These are phyloP conservation scores for Diaporthe citrichinensis DNA, from an alignment of 2,329 filamentous ascomycete species.

Conservation along the genomic window DNA sequence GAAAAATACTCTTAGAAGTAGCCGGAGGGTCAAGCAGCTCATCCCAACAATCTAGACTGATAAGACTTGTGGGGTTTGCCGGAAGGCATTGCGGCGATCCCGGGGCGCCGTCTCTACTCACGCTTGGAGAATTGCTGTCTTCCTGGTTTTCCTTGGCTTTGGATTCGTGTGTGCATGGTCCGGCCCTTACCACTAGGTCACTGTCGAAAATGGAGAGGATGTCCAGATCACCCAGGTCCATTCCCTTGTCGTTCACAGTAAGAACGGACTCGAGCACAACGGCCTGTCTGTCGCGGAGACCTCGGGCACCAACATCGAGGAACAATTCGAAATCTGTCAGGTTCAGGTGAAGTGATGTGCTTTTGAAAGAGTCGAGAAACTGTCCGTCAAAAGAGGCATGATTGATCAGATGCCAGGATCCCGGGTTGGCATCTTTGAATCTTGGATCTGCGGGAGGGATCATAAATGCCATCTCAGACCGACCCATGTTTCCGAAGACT, in stretches of 20 bases:
- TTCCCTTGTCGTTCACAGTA: background rate
- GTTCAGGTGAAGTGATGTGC: background rate
- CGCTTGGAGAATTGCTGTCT: too few species aligned
- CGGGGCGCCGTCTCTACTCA: too few species aligned
- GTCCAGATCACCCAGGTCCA: background rate
- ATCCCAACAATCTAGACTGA: background rate
- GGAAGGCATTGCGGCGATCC: too few species aligned
- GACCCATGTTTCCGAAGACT: background rate
- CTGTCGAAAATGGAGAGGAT: background rate
- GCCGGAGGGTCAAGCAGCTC: background rate
- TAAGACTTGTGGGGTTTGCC: too few species aligned
- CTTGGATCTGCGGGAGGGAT: background rate
- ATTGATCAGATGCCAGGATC: background rate
- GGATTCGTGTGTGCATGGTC: too few species aligned
- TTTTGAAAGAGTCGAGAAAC: background rate
- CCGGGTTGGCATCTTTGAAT: background rate
- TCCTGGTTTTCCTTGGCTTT: too few species aligned
- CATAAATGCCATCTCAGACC: background rate
- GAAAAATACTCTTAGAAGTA: background rate
- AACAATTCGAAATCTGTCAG: background rate
- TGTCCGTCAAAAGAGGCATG: background rate
- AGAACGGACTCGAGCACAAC: background rate
- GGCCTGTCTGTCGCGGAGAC: background rate
- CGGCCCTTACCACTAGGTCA: fast-evolving
- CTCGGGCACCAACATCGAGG: background rate